Evolutionary conservation across 2,329 filamentous ascomycete species (phyloP).

Genomic region (Calonectria ilicicola): DNA sequence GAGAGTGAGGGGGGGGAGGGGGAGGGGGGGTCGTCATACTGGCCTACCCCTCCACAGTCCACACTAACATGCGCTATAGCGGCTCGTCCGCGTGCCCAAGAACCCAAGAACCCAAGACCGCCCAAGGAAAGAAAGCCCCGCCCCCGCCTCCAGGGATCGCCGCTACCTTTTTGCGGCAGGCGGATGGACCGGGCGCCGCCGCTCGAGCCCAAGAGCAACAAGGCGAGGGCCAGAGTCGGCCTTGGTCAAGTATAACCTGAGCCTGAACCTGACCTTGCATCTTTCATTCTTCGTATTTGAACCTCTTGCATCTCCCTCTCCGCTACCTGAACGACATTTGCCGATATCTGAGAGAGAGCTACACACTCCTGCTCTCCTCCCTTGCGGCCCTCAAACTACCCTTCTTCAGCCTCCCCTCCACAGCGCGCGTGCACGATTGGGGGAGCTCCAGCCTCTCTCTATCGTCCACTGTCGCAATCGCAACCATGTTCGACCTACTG

Average conservation of each 20-base stretch:
- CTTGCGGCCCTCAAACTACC: background rate
- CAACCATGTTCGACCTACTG: constrained; percentile 80
- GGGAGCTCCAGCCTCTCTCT: constrained; percentile 21
- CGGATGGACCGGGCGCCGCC: constrained; percentile 38
- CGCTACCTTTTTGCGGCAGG: background rate
- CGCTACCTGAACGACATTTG: background rate
- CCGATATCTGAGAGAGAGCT: background rate
- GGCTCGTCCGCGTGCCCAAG: constrained; percentile 19
- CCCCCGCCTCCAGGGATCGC: constrained; percentile 15
- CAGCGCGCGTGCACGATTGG: background rate
- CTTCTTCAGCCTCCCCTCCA: background rate
- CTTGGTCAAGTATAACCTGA: background rate
- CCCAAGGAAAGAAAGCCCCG: constrained; percentile 5
- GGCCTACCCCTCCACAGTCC: constrained; percentile 5
- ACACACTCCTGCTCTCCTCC: background rate
- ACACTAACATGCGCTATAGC: background rate
- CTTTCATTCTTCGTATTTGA: background rate
- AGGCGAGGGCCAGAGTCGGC: background rate
- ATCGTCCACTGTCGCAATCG: constrained; percentile 11
- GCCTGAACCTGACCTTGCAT: constrained; percentile 1
- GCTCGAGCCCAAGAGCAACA: constrained; percentile 8
- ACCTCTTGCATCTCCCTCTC: constrained; percentile 6
- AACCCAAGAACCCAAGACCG: background rate
- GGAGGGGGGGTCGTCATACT: constrained; percentile 8
- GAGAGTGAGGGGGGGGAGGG: background rate